Percentiles rank a stretch among this genome's conserved stretches.
Conservation (phyloP, 1,139 yeast genomes). For the Candida frijolesensis region DNA sequence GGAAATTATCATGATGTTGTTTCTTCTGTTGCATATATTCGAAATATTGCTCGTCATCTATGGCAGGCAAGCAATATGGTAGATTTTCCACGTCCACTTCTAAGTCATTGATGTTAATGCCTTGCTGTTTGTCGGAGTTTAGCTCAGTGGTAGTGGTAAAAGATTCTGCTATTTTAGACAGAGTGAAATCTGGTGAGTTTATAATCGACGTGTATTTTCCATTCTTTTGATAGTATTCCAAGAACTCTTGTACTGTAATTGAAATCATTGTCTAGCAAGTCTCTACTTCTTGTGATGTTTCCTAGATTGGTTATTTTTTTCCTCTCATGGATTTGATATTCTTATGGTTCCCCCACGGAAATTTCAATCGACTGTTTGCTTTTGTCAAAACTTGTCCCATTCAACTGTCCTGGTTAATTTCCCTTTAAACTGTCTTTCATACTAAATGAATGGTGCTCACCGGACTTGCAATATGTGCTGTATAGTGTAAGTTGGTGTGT, state of each 20-base stretch:
- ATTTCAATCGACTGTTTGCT: too few relatives aligned
- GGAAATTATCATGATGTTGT: constrained; percentile 4
- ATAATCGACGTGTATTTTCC: neutral
- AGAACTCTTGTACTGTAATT: neutral
- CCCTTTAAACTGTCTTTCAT: too few relatives aligned
- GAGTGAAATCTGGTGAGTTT: neutral
- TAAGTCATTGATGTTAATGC: constrained; percentile 2
- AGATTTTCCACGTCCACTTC: constrained; percentile 6
- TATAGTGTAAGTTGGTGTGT: too few relatives aligned
- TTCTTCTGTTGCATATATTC: constrained; percentile 1
- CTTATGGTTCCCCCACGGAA: neutral
- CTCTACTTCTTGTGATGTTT: neutral
- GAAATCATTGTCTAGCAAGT: neutral
- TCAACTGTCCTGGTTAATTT: too few relatives aligned
- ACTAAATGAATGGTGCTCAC: too few relatives aligned
- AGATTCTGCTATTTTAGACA: neutral
- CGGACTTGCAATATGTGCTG: too few relatives aligned
- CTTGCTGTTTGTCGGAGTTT: neutral
- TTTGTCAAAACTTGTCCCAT: too few relatives aligned
- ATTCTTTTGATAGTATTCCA: neutral
- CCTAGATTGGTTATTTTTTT: neutral
- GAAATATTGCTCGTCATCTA: neutral
- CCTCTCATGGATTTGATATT: neutral
- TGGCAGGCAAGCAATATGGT: neutral
- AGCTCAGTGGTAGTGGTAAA: neutral